Base-by-base conservation (phyloP, 192 early-diverging fungal species). In the Rhizophagus clarus region DNA sequence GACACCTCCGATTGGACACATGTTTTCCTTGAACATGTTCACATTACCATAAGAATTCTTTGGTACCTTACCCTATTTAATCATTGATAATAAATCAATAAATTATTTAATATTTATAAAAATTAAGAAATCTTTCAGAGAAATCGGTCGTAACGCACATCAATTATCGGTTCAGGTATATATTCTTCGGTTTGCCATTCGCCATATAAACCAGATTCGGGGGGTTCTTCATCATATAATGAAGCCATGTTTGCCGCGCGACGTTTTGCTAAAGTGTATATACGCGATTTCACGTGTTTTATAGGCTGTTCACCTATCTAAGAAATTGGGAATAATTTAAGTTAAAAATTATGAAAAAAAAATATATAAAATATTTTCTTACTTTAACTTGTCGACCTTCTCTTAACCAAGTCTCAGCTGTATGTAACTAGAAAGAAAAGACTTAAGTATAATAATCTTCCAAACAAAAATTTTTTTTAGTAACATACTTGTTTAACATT, bases 101-200 rank as follows among this genome's bases (percentile, higher is more conserved):
- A 77, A 82, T 79, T 76, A 82, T n/a, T 7, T 1, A 56, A 47
- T 28, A n/a, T 47, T 68, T 51, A 29, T 26, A 79, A n/a, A 4
- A 26, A 34, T 47, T 22, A 37, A 37, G 49, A 47, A 64, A 68
- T 34, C 20, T 70, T 40, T 40, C 28, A 56, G 17, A 22, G 5
- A 56, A 56, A 17, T 0, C 4, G 3, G 4, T 5, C 49, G 3
- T 56, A 56, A 68, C 87, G 76, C 83, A 91, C 91, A 83, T 94
- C 84, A 11, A 86, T 80, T 12, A 97, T 86, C 42, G 89, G 88
- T 60, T 87, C 85, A 0, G 95, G 85, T 29, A 82, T 70, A 82
- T 92, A 93, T 20, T 81, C 76, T 47, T 89, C 87, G 12, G 96
- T 98, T 84, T 99, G 96, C 96, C 96, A 98, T 73, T 92, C 91